Evolutionary conservation across 2,329 filamentous ascomycete species (phyloP).

Genomic region (Aspergillus fumigatus): DNA sequence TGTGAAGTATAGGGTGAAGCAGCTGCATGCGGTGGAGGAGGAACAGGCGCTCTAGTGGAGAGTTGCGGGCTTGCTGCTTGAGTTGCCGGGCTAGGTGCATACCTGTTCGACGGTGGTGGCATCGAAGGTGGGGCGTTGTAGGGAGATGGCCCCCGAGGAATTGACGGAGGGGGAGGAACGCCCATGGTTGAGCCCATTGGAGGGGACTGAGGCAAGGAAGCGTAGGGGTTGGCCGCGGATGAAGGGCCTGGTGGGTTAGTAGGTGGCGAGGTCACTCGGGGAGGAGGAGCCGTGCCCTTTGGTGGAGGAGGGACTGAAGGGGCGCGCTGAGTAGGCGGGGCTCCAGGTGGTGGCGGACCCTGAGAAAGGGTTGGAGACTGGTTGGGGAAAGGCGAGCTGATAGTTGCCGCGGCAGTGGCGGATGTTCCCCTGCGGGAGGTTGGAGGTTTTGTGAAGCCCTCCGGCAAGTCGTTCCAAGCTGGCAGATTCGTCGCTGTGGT

Average conservation of each 20-base stretch:
- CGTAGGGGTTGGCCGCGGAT: slow-evolving; percentile 37
- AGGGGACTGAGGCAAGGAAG: slow-evolving; percentile 39
- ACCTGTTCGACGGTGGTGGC: slow-evolving; percentile 67
- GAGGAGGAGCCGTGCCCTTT: slow-evolving; percentile 67
- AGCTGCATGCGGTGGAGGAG: slow-evolving; percentile 42
- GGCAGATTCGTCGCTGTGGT: slow-evolving; percentile 63
- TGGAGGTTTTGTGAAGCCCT: slow-evolving; percentile 70
- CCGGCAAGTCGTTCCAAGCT: slow-evolving; percentile 93
- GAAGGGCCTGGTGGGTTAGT: slow-evolving; percentile 63
- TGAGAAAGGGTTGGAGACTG: slow-evolving; percentile 47
- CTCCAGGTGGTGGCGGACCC: slow-evolving; percentile 53
- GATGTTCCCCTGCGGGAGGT: slow-evolving; percentile 71
- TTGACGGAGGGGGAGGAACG: slow-evolving; percentile 48
- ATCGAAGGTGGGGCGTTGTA: slow-evolving; percentile 75
- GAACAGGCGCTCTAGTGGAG: slow-evolving; percentile 45
- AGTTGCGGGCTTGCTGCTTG: slow-evolving; percentile 48
- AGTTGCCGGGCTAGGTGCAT: slow-evolving; percentile 63
- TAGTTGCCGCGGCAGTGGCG: slow-evolving; percentile 53
- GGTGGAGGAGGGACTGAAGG: slow-evolving; percentile 79
- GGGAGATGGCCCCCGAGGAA: slow-evolving; percentile 73
- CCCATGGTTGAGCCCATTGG: slow-evolving; percentile 37
- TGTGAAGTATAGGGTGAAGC: slow-evolving; percentile 58
- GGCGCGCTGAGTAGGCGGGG: slow-evolving; percentile 56
- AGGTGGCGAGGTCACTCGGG: slow-evolving; percentile 67
- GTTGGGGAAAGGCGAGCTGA: slow-evolving; percentile 71